Evolutionary conservation across 2,329 filamentous ascomycete genomes (phyloP).

Genomic region (Magnaporthiopsis poae): DNA sequence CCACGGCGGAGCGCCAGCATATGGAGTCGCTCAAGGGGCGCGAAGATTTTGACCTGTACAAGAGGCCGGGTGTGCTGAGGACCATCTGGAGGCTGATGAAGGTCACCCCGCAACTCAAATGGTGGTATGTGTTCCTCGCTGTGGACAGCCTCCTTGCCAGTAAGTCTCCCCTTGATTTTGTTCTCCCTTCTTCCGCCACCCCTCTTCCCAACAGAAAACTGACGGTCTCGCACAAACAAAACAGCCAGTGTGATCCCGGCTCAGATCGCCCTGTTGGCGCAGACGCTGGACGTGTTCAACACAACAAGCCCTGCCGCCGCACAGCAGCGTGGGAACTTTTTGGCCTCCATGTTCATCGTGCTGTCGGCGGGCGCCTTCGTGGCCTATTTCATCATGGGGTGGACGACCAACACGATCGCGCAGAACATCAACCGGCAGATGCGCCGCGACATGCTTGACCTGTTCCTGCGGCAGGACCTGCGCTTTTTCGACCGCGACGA

Average conservation of each 20-base stretch:
- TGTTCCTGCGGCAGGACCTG: conserved; percentile 30
- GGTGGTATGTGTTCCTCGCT: conserved; percentile 10
- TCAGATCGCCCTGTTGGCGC: conserved; percentile 33
- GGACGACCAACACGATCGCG: conserved; percentile 24
- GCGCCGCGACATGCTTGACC: conserved; percentile 14
- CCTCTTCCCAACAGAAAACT: not conserved
- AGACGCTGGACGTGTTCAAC: conserved; percentile 32
- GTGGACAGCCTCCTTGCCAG: not conserved
- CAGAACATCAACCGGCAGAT: conserved; percentile 14
- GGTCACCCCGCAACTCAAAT: conserved; percentile 12
- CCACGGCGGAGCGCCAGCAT: conserved; percentile 13
- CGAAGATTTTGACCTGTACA: conserved; percentile 15
- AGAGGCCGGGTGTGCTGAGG: conserved; percentile 11
- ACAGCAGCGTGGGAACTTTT: conserved; percentile 37
- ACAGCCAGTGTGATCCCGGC: conserved; percentile 26
- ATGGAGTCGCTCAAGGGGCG: conserved; percentile 12
- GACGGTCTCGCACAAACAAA: not conserved
- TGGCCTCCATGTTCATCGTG: conserved; percentile 43
- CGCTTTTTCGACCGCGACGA: conserved; percentile 32
- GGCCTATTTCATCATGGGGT: conserved; percentile 32
- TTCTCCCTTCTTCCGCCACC: not conserved
- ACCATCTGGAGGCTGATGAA: conserved; percentile 12
- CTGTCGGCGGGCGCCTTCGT: conserved; percentile 33
- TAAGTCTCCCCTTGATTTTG: not conserved
- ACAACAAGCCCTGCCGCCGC: conserved; percentile 18